Conservation (phyloP, 108 stramenopile genomes). For the Pseudonitzschia pungens region DNA sequence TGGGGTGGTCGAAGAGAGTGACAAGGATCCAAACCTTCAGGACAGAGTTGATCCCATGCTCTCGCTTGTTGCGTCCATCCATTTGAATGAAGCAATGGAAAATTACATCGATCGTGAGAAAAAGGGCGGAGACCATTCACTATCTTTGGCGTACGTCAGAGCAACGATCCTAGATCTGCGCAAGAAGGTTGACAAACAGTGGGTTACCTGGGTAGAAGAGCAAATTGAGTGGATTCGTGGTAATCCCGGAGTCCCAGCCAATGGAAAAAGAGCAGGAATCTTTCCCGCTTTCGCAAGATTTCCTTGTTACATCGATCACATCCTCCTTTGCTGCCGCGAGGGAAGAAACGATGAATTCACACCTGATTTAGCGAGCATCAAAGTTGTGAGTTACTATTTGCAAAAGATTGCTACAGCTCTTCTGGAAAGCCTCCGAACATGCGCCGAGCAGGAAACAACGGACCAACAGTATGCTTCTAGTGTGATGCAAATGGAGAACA, state of each 20-base stretch:
- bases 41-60: conserved; percentile 76
- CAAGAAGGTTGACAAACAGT: conserved; percentile 86
- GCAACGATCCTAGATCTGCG: conserved; percentile 83
- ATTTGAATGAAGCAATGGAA: conserved; percentile 86
- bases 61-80: conserved; percentile 78
- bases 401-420: conserved; percentile 89
- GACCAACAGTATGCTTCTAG: conserved; percentile 87
- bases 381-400: conserved; percentile 83
- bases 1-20: conserved; percentile 65
- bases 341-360: conserved; percentile 65
- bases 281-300: conserved; percentile 78
- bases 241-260: conserved; percentile 79
- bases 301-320: conserved; percentile 82
- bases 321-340: conserved; percentile 75
- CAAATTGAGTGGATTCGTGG: conserved; percentile 86
- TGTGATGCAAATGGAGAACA: conserved; percentile 90
- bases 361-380: conserved; percentile 77
- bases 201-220: conserved; percentile 86
- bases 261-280: conserved; percentile 85
- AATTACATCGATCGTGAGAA: conserved; percentile 87
- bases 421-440: conserved; percentile 72
- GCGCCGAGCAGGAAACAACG: conserved; percentile 74
- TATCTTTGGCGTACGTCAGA: conserved; percentile 84
- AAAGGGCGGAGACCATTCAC: conserved; percentile 86
- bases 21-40: conserved; percentile 40